These are phyloP conservation scores for Fusarium albosuccineum DNA, from an alignment of 2,329 filamentous ascomycete species.

Conservation along the genomic window DNA sequence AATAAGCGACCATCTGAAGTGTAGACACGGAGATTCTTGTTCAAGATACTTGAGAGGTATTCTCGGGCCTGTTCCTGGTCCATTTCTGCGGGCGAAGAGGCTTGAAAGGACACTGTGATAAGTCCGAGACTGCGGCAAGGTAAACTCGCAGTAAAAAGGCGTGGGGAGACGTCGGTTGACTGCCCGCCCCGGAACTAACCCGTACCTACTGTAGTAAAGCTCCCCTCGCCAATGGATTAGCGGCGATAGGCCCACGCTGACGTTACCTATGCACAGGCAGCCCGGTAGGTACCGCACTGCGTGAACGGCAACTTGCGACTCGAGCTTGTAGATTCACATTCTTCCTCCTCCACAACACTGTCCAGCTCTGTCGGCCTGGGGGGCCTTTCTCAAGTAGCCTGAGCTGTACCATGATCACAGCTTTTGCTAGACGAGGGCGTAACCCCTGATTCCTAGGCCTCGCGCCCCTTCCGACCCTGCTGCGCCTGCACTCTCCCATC, in stretches of 20 bases:
- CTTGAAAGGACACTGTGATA: conserved; percentile 2
- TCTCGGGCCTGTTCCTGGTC: conserved; percentile 65
- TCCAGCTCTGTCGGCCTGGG: background rate
- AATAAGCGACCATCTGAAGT: conserved; percentile 90
- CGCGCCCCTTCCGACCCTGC: conserved; percentile 13
- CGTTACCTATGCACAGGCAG: conserved; percentile 37
- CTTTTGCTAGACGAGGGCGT: conserved; percentile 31
- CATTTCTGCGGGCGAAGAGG: conserved; percentile 49
- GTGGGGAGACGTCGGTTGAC: conserved; percentile 15
- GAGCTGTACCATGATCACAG: conserved; percentile 28
- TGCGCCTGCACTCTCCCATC: background rate
- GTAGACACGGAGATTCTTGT: conserved; percentile 82
- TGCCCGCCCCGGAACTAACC: conserved; percentile 16
- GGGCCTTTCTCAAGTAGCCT: background rate
- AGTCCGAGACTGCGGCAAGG: conserved; percentile 5
- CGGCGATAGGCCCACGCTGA: conserved; percentile 39
- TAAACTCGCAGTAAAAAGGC: conserved; percentile 1
- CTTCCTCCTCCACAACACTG: background rate
- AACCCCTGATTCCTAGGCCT: conserved; percentile 33
- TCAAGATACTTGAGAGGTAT: conserved; percentile 76
- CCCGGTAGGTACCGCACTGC: background rate
- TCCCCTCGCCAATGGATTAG: conserved; percentile 30
- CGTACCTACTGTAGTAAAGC: background rate
- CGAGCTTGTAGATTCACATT: background rate
- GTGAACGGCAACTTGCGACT: conserved; percentile 24